phyloP scores from a whole-genome alignment of 2,329 filamentous ascomycete species.

The Hansfordia pulvinata region DNA sequence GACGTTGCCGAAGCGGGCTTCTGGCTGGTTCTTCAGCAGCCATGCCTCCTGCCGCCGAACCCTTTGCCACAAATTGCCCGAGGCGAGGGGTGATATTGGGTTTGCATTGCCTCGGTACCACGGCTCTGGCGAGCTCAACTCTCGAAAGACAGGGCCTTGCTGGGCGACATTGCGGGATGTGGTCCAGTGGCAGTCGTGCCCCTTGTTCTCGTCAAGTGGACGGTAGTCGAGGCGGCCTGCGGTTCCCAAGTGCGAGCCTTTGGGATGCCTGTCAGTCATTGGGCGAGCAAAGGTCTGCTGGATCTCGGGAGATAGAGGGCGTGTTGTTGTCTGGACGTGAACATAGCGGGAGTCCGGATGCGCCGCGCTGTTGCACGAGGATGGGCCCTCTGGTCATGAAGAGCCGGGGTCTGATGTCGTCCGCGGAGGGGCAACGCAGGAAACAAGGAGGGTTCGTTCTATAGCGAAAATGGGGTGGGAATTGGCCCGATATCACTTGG shows the following conservation, averaged over 20 bases:
- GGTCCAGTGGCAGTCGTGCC: constrained; percentile 5
- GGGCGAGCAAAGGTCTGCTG: constrained; percentile 5
- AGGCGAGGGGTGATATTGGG: not conserved
- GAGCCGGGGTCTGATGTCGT: too few relatives aligned
- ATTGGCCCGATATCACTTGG: too few relatives aligned
- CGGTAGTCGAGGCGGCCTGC: constrained; percentile 5
- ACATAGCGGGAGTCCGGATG: too few relatives aligned
- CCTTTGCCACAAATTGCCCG: constrained; percentile 9
- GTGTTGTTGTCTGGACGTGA: too few relatives aligned
- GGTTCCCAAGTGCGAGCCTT: constrained; percentile 4
- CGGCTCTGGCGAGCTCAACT: not conserved
- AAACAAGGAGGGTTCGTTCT: too few relatives aligned
- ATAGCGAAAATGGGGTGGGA: too few relatives aligned
- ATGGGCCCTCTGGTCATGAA: too few relatives aligned
- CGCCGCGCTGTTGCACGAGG: too few relatives aligned
- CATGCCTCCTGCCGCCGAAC: constrained; percentile 23
- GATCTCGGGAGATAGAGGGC: too few relatives aligned
- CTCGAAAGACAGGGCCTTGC: constrained; percentile 8
- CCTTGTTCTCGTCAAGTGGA: constrained; percentile 1
- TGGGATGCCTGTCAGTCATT: constrained; percentile 5
- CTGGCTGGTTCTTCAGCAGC: constrained; percentile 36
- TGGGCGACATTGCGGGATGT: constrained; percentile 6
- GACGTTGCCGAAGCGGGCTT: constrained; percentile 23
- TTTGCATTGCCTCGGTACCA: constrained; percentile 10
- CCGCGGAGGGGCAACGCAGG: too few relatives aligned